These are phyloP conservation scores for Fraxinus platypoda DNA, from an alignment of 305 asterid genomes.

Conservation along the genomic window DNA sequence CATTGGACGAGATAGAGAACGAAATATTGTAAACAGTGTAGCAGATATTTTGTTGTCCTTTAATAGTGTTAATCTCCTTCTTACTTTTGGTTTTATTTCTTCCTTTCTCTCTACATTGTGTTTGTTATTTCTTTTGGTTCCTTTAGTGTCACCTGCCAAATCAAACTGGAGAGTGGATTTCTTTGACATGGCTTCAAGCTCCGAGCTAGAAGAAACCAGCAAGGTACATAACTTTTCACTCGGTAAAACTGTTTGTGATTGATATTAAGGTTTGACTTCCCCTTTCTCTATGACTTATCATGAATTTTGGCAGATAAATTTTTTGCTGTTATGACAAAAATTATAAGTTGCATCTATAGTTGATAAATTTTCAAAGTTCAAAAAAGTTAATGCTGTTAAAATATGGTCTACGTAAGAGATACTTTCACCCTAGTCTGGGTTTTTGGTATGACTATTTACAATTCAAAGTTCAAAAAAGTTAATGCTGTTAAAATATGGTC, in stretches of 20 bases:
- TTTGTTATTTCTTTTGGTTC: conserved; percentile 22
- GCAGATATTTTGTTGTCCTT: conserved; percentile 31
- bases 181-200: conserved; percentile 17
- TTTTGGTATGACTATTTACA: conserved; percentile 13
- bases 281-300: not conserved
- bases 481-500: conserved; percentile 7
- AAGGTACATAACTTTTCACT: conserved; percentile 29
- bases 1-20: conserved; percentile 29
- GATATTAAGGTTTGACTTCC: conserved; percentile 2
- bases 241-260: conserved; percentile 1
- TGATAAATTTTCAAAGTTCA: not conserved
- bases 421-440: conserved; percentile 9
- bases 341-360: not conserved
- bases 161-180: conserved; percentile 6
- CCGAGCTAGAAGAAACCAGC: not conserved
- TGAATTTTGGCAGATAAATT: not conserved
- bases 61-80: conserved; percentile 7
- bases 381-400: not conserved
- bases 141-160: conserved; percentile 17
- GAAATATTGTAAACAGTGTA: conserved; percentile 21
- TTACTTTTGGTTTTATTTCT: not conserved
- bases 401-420: conserved; percentile 10
- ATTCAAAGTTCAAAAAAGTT: too few relatives aligned
- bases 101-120: conserved; percentile 13
- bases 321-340: not conserved